Percentiles rank a stretch among this genome's conserved stretches.
These are phyloP conservation scores for Phytophthora cryptogea DNA, from an alignment of 352 stramenopile genomes.

Conservation along the genomic window DNA sequence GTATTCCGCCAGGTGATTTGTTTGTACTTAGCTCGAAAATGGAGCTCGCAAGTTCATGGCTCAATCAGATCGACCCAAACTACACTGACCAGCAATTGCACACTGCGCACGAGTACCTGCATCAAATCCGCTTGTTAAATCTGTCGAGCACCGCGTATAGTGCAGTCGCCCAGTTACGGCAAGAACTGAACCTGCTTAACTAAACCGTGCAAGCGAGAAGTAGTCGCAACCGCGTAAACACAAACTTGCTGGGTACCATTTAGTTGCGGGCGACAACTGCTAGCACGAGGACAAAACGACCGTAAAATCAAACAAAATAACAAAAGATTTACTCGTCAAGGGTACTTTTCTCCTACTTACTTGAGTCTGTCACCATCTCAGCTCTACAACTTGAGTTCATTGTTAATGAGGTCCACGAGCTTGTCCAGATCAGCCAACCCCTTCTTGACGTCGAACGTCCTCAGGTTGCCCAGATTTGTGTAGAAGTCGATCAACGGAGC, in stretches of 20 bases:
- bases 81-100: conserved; percentile 4
- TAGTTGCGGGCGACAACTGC: conserved; percentile 19
- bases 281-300: conserved; percentile 9
- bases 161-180: conserved; percentile 22
- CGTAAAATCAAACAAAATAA: conserved; percentile 28
- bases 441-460: conserved; percentile 88
- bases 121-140: conserved; percentile 24
- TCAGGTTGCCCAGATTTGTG: conserved; percentile 69
- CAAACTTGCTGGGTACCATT: conserved; percentile 20
- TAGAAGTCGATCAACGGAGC: conserved; percentile 89
- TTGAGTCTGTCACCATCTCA: neutral
- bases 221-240: neutral
- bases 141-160: conserved; percentile 28
- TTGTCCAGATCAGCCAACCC: conserved; percentile 82
- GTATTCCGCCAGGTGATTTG: conserved; percentile 28
- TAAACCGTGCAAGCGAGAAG: conserved; percentile 13
- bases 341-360: conserved; percentile 1
- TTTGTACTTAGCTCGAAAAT: conserved; percentile 19
- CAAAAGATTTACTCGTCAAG: conserved; percentile 7
- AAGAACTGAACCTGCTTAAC: conserved; percentile 16
- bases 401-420: conserved; percentile 73
- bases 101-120: conserved; percentile 16
- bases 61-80: conserved; percentile 15
- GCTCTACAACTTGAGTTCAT: conserved; percentile 54
- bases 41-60: conserved; percentile 25